Percentiles rank a stretch among this genome's conserved stretches.
Evolutionary conservation across 2,329 filamentous ascomycete genomes (phyloP).

Genomic region (Kalmusia sp.): DNA sequence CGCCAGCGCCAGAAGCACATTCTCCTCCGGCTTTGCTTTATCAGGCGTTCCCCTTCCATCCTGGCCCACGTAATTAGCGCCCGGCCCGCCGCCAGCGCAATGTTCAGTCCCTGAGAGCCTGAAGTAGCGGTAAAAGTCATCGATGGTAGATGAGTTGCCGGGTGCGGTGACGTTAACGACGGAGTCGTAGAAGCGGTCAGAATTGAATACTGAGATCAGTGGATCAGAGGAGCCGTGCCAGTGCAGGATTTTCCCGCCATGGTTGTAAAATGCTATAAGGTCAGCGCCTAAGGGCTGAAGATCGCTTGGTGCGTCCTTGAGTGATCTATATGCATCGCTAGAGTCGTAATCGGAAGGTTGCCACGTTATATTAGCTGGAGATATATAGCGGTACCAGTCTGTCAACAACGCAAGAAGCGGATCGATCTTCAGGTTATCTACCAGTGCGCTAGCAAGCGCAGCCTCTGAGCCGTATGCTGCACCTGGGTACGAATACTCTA

Average conservation of each 20-base stretch:
- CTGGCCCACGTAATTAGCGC: too few relatives aligned
- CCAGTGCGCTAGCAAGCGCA: too few relatives aligned
- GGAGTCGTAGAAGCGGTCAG: constrained; percentile 55
- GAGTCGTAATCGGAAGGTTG: constrained; percentile 20
- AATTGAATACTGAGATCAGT: constrained; percentile 53
- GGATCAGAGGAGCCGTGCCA: constrained; percentile 55
- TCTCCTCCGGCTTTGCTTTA: constrained; percentile 31
- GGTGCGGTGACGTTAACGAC: too few relatives aligned
- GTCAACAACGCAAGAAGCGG: too few relatives aligned
- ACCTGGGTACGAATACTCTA: too few relatives aligned
- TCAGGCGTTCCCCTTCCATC: constrained; percentile 53
- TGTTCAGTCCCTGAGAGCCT: constrained; percentile 61
- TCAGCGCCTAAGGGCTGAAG: constrained; percentile 46
- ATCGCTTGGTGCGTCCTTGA: constrained; percentile 42
- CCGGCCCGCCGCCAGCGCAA: constrained; percentile 54
- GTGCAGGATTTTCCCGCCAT: constrained; percentile 53
- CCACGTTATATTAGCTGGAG: constrained; percentile 48
- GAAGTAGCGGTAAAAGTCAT: constrained; percentile 57
- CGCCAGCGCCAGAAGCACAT: constrained; percentile 31
- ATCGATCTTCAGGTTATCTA: too few relatives aligned
- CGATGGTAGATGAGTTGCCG: constrained; percentile 49
- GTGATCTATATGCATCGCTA: constrained; percentile 36
- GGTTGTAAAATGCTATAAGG: constrained; percentile 36
- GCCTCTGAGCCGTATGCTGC: too few relatives aligned
- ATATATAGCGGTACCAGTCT: constrained; percentile 55